Conservation (phyloP, 371 early-diverging fungal species). For the Haplosporangium sp. region DNA sequence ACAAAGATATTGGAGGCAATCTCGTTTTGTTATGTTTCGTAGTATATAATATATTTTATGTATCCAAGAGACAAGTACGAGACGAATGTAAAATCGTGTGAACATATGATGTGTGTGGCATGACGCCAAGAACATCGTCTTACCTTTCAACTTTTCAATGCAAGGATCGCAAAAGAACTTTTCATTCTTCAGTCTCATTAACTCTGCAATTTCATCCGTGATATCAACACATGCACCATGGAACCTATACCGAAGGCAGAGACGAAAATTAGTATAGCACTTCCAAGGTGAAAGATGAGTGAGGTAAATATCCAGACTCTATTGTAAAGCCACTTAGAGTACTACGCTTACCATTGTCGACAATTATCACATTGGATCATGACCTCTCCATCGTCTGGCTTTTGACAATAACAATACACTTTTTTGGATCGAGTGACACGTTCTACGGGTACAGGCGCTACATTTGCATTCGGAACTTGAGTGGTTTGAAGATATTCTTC, state of each 20-base stretch:
- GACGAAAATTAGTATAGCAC: background rate
- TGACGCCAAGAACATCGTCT: constrained; percentile 14
- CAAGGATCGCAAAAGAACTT: constrained; percentile 62
- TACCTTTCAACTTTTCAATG: constrained; percentile 50
- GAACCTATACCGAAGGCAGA: constrained; percentile 64
- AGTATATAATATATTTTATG: constrained; percentile 39
- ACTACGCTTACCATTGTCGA: constrained; percentile 75
- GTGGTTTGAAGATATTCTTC: constrained; percentile 34
- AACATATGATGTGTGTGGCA: background rate
- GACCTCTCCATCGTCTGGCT: constrained; percentile 76
- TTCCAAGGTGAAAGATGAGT: no score
- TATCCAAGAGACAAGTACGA: constrained; percentile 10
- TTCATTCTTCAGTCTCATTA: constrained; percentile 62
- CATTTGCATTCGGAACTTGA: constrained; percentile 1
- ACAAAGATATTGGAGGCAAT: constrained; percentile 5
- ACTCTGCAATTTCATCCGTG: constrained; percentile 69
- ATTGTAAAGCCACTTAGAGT: background rate
- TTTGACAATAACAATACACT: constrained; percentile 79
- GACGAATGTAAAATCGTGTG: background rate
- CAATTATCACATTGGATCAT: constrained; percentile 87
- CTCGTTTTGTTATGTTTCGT: constrained; percentile 14
- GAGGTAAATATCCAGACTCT: background rate
- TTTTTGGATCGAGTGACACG: constrained; percentile 61
- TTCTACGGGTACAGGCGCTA: constrained; percentile 18
- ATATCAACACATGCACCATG: constrained; percentile 80